phyloP scores from a whole-genome alignment of 495 filamentous ascomycete species.

The Sporormia fimetaria region DNA sequence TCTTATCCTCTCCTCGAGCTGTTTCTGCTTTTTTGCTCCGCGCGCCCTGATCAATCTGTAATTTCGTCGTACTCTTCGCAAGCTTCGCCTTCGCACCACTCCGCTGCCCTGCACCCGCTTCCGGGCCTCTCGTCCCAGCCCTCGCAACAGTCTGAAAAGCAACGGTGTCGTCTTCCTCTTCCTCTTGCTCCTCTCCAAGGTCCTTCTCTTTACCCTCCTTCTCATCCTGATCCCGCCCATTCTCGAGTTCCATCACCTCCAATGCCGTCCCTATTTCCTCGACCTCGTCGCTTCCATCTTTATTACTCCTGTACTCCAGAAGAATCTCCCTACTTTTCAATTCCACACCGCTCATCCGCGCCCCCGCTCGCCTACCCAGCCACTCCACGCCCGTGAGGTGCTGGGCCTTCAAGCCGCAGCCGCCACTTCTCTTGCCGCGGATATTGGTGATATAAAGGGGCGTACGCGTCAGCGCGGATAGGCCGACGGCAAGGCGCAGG shows the following conservation, averaged over 20 bases:
- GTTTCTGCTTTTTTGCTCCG: no score
- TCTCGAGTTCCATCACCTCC: no score
- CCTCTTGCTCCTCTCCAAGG: not conserved
- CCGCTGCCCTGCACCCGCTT: no score
- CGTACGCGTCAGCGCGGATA: constrained; percentile 54
- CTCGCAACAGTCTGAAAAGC: no score
- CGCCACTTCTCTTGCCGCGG: constrained; percentile 51
- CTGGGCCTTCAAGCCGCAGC: constrained; percentile 59
- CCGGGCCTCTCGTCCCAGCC: no score
- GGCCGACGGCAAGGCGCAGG: constrained; percentile 55
- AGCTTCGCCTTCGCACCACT: no score
- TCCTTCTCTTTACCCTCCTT: no score
- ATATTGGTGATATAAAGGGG: constrained; percentile 59
- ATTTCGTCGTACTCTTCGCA: no score
- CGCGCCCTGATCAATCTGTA: no score
- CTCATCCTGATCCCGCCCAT: not conserved
- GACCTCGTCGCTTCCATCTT: not conserved
- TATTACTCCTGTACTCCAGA: constrained; percentile 29
- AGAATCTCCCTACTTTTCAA: constrained; percentile 33
- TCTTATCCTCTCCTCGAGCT: no score
- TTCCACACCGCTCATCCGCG: constrained; percentile 43
- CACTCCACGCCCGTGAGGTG: constrained; percentile 59
- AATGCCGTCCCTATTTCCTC: not conserved
- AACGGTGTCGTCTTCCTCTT: no score
- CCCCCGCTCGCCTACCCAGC: constrained; percentile 52